These are phyloP conservation scores for Coemansia sp. DNA, from an alignment of 192 early-diverging fungal species.

Conservation along the genomic window DNA sequence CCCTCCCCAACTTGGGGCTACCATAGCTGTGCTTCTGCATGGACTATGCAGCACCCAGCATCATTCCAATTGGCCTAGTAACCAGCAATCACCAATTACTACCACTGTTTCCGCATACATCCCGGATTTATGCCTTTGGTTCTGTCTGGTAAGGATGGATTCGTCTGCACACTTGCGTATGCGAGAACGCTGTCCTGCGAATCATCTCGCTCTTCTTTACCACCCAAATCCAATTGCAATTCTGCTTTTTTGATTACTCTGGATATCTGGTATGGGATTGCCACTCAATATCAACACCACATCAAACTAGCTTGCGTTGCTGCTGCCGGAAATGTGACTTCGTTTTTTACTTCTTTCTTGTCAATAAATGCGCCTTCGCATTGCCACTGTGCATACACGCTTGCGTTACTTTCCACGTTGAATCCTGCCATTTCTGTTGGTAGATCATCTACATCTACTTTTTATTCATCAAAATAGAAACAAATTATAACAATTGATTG, in stretches of 20 bases:
- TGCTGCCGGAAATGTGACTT: not conserved
- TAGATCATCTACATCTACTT: not conserved
- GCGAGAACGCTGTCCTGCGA: too few species aligned
- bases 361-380: not conserved
- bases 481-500: too few species aligned
- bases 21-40: not conserved
- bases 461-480: too few species aligned
- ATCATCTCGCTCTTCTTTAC: not conserved
- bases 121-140: not conserved
- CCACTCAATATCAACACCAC: not conserved
- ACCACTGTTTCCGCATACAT: not conserved
- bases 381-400: not conserved
- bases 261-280: not conserved
- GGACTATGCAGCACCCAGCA: not conserved
- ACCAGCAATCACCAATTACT: not conserved
- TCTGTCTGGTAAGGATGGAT: not conserved
- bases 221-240: not conserved
- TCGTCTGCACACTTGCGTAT: too few species aligned
- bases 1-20: not conserved
- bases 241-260: not conserved
- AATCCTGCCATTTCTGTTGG: not conserved
- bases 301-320: not conserved
- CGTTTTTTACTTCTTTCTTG: not conserved
- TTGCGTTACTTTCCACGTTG: not conserved
- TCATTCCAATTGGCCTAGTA: not conserved